phyloP scores from a whole-genome alignment of 2,329 filamentous ascomycete species.

The Apiospora kogelbergensis region DNA sequence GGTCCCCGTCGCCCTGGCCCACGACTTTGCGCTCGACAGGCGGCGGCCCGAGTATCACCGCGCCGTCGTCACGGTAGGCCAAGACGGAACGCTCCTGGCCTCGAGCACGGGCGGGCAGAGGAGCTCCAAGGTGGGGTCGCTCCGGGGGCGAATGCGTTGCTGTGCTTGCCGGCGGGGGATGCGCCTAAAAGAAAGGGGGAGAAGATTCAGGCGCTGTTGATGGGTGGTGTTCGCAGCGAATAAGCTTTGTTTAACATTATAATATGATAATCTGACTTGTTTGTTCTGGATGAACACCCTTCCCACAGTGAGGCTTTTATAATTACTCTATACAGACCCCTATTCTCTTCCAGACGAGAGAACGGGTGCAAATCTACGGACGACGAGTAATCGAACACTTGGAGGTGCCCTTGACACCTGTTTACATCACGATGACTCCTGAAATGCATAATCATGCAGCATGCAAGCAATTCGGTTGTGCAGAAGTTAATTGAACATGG shows the following conservation, averaged over 20 bases:
- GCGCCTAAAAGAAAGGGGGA: slow-evolving; percentile 67
- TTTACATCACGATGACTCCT: too few species aligned
- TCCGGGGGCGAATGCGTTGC: slow-evolving; percentile 83
- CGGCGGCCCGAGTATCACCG: slow-evolving; percentile 85
- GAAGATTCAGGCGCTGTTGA: slow-evolving; percentile 75
- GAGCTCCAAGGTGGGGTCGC: slow-evolving; percentile 85
- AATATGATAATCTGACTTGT: too few species aligned
- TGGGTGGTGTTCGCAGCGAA: slow-evolving; percentile 48
- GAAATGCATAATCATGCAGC: too few species aligned
- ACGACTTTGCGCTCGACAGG: slow-evolving; percentile 74
- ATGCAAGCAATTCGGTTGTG: too few species aligned
- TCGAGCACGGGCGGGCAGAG: slow-evolving; percentile 86
- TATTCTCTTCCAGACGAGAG: too few species aligned
- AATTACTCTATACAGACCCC: too few species aligned
- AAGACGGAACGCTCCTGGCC: slow-evolving; percentile 69
- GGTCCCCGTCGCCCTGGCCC: slow-evolving; percentile 68
- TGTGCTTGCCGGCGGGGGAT: slow-evolving; percentile 69
- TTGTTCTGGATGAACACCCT: too few species aligned
- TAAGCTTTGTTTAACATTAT: neutral
- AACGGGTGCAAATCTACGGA: too few species aligned
- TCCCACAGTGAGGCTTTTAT: too few species aligned
- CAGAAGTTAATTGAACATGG: too few species aligned
- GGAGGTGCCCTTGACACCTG: too few species aligned
- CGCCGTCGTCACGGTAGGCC: slow-evolving; percentile 66
- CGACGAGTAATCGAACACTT: too few species aligned